phyloP scores from a whole-genome alignment of 257 asterid genomes.

The Solanum etuberosum region DNA sequence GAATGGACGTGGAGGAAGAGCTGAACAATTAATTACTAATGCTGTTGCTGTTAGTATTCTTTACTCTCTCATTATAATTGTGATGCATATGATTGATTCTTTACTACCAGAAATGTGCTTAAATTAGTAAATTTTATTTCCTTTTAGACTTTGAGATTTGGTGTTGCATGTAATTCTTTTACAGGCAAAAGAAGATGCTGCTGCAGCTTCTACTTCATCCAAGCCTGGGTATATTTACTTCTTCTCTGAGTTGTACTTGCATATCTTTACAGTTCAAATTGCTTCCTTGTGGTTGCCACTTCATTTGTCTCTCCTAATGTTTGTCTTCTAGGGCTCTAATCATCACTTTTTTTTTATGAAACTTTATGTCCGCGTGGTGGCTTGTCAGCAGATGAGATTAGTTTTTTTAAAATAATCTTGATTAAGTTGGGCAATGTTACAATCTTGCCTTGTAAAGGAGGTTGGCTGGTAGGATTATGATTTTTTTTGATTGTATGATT shows the following conservation, averaged over 20 bases:
- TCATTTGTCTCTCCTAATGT: neutral
- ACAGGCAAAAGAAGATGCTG: constrained; percentile 37
- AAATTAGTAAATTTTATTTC: neutral
- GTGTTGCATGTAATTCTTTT: neutral
- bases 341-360: neutral
- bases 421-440: neutral
- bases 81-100: neutral
- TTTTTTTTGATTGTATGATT: neutral
- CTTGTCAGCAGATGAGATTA: neutral
- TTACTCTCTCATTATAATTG: neutral
- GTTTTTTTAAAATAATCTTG: neutral
- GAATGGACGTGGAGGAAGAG: constrained; percentile 18
- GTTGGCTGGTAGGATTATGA: neutral
- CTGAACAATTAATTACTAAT: constrained; percentile 19
- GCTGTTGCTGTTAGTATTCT: constrained; percentile 47
- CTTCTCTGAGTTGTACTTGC: neutral
- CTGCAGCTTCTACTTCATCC: constrained; percentile 33
- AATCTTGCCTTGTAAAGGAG: neutral
- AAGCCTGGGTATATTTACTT: constrained; percentile 47
- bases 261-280: neutral
- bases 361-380: neutral
- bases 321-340: neutral
- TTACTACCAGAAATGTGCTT: neutral
- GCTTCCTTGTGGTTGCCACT: neutral
- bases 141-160: neutral